Evolutionary conservation across 140 eudicot species (phyloP).

Genomic region (Flaveria floridana): DNA sequence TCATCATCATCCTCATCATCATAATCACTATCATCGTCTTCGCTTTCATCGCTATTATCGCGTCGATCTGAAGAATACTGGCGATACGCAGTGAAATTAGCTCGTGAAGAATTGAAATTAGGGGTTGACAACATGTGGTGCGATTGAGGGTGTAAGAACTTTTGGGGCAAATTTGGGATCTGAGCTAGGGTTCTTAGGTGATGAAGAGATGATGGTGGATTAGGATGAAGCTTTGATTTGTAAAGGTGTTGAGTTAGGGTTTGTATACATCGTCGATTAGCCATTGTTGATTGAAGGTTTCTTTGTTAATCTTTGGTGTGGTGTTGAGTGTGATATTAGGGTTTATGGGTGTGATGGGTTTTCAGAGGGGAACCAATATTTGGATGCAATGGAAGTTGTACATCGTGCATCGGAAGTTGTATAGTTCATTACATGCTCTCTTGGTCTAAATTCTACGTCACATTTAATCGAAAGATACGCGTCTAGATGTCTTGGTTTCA

Average conservation of each 20-base stretch:
- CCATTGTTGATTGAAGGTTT: conserved; percentile 49
- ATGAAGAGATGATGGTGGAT: conserved; percentile 32
- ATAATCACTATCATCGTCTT: conserved; percentile 34
- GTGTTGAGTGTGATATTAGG: conserved; percentile 16
- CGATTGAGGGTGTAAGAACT: conserved; percentile 11
- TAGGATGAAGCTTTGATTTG: conserved; percentile 33
- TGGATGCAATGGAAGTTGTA: neutral
- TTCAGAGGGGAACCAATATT: neutral
- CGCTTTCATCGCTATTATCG: conserved; percentile 29
- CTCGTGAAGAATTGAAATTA: conserved; percentile 15
- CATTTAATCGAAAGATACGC: too few species aligned
- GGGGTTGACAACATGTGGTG: conserved; percentile 22
- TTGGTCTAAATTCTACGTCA: too few species aligned
- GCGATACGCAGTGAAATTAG: conserved; percentile 32
- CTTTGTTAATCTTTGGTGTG: neutral
- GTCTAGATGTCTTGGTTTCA: too few species aligned
- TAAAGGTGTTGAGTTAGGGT: conserved; percentile 42
- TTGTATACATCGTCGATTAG: conserved; percentile 58
- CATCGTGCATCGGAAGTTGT: too few species aligned
- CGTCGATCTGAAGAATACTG: conserved; percentile 46
- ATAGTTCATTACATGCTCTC: too few species aligned
- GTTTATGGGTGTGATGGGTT: conserved; percentile 5
- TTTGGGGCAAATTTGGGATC: conserved; percentile 22
- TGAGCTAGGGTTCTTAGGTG: conserved; percentile 35
- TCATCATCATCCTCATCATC: conserved; percentile 34